phyloP scores from a whole-genome alignment of 139 green algal genomes.

The Desmodesmus armatus region DNA sequence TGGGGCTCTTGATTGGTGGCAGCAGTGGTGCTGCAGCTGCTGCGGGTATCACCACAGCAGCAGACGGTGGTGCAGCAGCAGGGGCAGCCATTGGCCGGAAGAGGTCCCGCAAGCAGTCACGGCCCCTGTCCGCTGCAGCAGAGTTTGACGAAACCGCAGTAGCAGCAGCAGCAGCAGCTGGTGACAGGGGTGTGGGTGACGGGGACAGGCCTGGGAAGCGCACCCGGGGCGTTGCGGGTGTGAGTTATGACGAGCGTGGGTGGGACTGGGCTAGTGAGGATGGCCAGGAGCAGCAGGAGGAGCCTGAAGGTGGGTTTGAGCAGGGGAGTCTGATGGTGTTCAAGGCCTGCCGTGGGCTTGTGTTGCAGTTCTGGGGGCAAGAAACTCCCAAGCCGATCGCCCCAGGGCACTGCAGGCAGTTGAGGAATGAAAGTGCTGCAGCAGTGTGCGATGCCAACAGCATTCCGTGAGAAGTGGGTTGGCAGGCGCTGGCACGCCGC shows the following conservation, averaged over 20 bases:
- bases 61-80: not conserved
- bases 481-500: not conserved
- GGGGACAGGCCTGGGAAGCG: too few species aligned
- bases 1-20: too few species aligned
- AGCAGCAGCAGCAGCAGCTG: not conserved
- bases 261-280: not conserved
- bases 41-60: not conserved
- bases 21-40: not conserved
- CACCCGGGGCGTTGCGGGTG: not conserved
- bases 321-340: not conserved
- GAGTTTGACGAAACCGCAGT: not conserved
- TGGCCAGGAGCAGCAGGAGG: slow-evolving; percentile 1
- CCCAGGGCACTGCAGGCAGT: not conserved
- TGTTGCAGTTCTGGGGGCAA: not conserved
- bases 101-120: not conserved
- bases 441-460: not conserved
- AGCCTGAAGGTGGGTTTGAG: not conserved
- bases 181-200: not conserved
- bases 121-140: not conserved
- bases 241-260: not conserved
- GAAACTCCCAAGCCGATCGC: not conserved
- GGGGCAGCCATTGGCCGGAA: not conserved
- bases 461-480: not conserved
- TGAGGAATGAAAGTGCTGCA: not conserved
- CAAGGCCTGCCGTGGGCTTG: not conserved